Evolutionary conservation across 768 basidiomycete genomes (phyloP), one percentile per base, ranked within the genome.

Genomic region (Rhodotorula paludigena): DNA sequence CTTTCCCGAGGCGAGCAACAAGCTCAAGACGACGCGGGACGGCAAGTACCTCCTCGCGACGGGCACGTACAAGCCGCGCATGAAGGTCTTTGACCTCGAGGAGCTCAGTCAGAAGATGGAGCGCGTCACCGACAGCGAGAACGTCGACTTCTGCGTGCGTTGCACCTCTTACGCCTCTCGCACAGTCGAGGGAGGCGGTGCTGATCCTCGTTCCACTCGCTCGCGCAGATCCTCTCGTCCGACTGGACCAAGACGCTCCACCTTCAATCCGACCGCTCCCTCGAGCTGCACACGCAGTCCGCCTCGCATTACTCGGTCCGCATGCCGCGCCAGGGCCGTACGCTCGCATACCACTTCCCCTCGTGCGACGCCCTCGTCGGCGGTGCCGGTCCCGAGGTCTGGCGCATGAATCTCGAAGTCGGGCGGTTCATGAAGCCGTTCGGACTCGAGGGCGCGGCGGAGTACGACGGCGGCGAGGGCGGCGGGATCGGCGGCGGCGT

Each of bases 201-300:
- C 57, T 58, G 52, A 48, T 55, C 21, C 18, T 16, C 20, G 1
- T 32, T 33, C 44, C 30, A 20, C 7, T 7, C 15, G 36, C 14
- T 20, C 4, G 23, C 21, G 12, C 78, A 96, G 92, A 87, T 91
- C 74, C 82, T 98, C 14, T 97, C 93, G 2, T 89, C 93, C 76
- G 94, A 98, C 81, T 98, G 94, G 94, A 98, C 94, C 12, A 98
- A 98, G 78, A 87, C 90, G n/a, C 83, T 97, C 69, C 92, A 96
- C 77, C 84, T 99, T 4, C 96, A 98, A 83, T 87, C 88, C 57
- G 92, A 97, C 81, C 87, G 96, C n/a, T 89, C 90, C 9, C 78
- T 99, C 62, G 90, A 92, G 75, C 82, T 99, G 10, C 96, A 99
- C 77, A 94, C 90, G 0, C 96, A 98, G 77, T 85, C 89, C 53